Base-by-base conservation (phyloP, 306 rosid species). In the Heteromeles arbutifolia region DNA sequence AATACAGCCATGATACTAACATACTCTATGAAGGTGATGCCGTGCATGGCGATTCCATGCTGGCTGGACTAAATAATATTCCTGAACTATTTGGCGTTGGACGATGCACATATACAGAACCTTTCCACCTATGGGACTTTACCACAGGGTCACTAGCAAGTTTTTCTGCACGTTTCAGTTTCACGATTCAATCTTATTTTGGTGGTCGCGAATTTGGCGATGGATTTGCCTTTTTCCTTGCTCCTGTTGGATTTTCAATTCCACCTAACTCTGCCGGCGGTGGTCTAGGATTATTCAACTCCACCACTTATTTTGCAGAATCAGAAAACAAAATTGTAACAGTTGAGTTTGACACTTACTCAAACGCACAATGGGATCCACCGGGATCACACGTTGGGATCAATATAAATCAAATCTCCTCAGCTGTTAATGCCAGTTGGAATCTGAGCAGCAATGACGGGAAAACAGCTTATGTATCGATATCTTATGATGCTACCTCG, bases 211-310 rank as follows among this genome's bases (percentile, higher is more conserved):
- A 22, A 11, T 13, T 54, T 18, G 48, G 79, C 12, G 73, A 66
- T 11, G 77, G 80, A 4, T 56, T 83, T 4, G 67, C 81, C 56
- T 79, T 83, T 58, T 79, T 70, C 66, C 65, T 79, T 6, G 78
- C 78, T 25, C 72, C 75, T 8, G 21, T 18, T 58, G 75, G 45
- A 9, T 32, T 11, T 11, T 19, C 14, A 12, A 24, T 58, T 25
- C 80, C 75, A 8, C 69, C 21, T 18, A 25, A 75, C 71, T 71
- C 80, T 4, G 73, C 62, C 5, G 74, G 82, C 8, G 64, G 26
- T 11, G 4, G 21, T 37, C 61, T 82, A 0, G 79, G 82, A 25
- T 62, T 82, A 12, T 68, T 74, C 74, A 70, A 24, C 17, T 0
- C 18, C 63, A 70, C 66, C 78, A 28, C 44, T 21, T 44, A 5